Evolutionary conservation across 2,329 filamentous ascomycete genomes (phyloP).

Genomic region (Epichloe festucae): DNA sequence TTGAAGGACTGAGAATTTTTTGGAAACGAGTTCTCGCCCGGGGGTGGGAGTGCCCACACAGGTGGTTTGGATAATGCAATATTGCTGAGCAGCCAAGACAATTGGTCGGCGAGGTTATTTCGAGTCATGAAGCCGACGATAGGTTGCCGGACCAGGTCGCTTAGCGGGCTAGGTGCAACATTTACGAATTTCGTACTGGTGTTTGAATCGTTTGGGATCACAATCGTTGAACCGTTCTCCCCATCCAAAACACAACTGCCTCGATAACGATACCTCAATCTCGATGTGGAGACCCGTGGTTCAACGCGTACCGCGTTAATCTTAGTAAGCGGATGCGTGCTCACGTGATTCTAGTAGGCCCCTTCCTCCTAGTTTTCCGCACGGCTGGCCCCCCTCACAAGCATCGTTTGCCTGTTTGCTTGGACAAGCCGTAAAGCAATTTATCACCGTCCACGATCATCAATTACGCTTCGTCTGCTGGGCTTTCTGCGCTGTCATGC

Average conservation of each 20-base stretch:
- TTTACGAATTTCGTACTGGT: neutral
- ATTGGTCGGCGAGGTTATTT: constrained; percentile 45
- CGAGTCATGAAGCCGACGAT: constrained; percentile 43
- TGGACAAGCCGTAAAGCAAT: no score
- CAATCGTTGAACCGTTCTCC: neutral
- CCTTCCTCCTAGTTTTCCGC: neutral
- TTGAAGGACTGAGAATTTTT: constrained; percentile 15
- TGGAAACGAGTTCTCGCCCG: constrained; percentile 14
- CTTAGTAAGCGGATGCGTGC: constrained; percentile 19
- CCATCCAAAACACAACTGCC: neutral
- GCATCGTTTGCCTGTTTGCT: no score
- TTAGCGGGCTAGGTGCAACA: neutral
- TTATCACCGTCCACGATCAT: no score
- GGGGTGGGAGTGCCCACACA: constrained; percentile 24
- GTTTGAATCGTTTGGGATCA: neutral
- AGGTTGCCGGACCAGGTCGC: neutral
- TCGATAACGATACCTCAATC: neutral
- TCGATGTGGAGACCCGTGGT: neutral
- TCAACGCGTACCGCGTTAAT: constrained; percentile 18
- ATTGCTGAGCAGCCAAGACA: constrained; percentile 44
- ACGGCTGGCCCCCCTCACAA: neutral
- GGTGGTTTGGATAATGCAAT: constrained; percentile 27
- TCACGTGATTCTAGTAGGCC: constrained; percentile 7
- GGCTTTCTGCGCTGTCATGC: no score
- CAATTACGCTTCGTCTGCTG: no score